Evolutionary conservation across 352 stramenopile genomes (phyloP).

Genomic region (Thalassiosira exigua): DNA sequence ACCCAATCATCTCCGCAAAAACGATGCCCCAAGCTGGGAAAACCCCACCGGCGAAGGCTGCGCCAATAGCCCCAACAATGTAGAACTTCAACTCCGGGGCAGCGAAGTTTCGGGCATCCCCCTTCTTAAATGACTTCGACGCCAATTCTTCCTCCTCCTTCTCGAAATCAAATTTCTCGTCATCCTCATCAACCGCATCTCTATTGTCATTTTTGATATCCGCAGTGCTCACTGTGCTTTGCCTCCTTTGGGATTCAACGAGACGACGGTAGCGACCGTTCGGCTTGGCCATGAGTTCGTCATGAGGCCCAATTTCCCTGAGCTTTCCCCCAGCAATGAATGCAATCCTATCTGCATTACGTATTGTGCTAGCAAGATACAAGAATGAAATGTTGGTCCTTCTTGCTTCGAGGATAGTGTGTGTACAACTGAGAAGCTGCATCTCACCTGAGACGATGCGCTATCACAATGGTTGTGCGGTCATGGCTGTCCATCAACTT

Average conservation of each 20-base stretch:
- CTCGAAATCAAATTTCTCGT: slow-evolving; percentile 51
- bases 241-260: slow-evolving; percentile 58
- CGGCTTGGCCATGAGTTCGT: slow-evolving; percentile 78
- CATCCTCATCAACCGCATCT: slow-evolving; percentile 38
- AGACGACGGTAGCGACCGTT: slow-evolving; percentile 62
- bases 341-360: slow-evolving; percentile 90
- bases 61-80: slow-evolving; percentile 66
- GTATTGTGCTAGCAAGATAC: too few species aligned
- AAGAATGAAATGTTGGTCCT: too few species aligned
- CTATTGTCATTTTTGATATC: slow-evolving; percentile 46
- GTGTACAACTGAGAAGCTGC: too few species aligned
- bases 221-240: slow-evolving; percentile 18
- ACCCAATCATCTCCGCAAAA: slow-evolving; percentile 66
- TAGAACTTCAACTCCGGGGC: slow-evolving; percentile 32
- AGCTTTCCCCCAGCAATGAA: slow-evolving; percentile 87
- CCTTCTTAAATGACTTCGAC: slow-evolving; percentile 48
- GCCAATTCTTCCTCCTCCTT: slow-evolving; percentile 41
- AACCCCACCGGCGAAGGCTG: slow-evolving; percentile 65
- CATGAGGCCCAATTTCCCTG: slow-evolving; percentile 89
- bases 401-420: too few species aligned
- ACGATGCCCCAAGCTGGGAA: slow-evolving; percentile 72
- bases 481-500: slow-evolving; percentile 38
- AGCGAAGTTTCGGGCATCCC: slow-evolving; percentile 41
- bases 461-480: slow-evolving; percentile 87
- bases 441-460: slow-evolving; percentile 89